phyloP scores from a whole-genome alignment of 371 early-diverging fungal species.

The Fennellomyces sp. region DNA sequence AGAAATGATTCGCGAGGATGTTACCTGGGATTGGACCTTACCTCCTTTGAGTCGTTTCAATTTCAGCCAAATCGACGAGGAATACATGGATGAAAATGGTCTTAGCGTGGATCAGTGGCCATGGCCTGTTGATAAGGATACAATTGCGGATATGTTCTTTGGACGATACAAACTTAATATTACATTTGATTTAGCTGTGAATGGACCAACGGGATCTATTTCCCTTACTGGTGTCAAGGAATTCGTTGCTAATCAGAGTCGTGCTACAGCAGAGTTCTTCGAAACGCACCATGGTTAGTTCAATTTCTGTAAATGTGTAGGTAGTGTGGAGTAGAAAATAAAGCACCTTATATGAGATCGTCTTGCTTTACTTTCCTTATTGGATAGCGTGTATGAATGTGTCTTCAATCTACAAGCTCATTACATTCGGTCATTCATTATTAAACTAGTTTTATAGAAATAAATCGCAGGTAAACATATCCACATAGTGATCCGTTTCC shows the following conservation, averaged over 20 bases:
- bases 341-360: too few relatives aligned
- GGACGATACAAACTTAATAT: background rate
- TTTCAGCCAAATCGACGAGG: background rate
- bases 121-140: slow-evolving; percentile 1
- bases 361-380: too few relatives aligned
- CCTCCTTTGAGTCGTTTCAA: slow-evolving; percentile 7
- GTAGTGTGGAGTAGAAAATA: too few relatives aligned
- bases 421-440: too few relatives aligned
- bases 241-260: slow-evolving; percentile 7
- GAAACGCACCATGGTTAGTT: background rate
- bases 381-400: too few relatives aligned
- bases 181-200: slow-evolving; percentile 20
- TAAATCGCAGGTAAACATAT: too few relatives aligned
- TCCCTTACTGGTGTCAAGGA: slow-evolving; percentile 24
- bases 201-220: slow-evolving; percentile 16
- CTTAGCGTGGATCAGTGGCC: background rate
- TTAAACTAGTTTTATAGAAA: too few relatives aligned
- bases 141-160: background rate
- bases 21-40: slow-evolving; percentile 15
- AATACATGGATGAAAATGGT: background rate
- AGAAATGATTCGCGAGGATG: slow-evolving; percentile 20
- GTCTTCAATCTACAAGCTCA: too few relatives aligned
- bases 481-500: too few relatives aligned
- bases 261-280: background rate
- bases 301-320: too few relatives aligned